phyloP scores from a whole-genome alignment of 192 early-diverging fungal genomes.

The Phlyctochytrium arcticum region DNA sequence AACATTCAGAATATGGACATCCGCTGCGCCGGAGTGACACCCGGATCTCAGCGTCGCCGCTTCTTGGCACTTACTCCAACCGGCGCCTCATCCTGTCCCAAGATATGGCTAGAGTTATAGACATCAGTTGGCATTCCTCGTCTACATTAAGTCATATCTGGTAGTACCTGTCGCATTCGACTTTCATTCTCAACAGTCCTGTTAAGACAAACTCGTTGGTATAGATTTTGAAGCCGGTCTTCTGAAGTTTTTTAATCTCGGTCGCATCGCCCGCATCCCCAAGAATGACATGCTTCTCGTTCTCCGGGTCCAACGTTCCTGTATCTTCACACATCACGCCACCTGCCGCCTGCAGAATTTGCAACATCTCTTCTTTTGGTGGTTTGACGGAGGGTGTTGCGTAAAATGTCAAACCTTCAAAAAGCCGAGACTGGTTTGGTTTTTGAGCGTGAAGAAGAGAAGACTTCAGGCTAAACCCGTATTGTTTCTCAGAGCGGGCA shows the following conservation, averaged over 20 bases:
- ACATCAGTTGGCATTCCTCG: no score
- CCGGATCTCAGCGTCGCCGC: no score
- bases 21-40: no score
- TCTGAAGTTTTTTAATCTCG: conserved; percentile 14
- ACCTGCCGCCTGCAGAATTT: conserved; percentile 43
- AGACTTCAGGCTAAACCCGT: conserved; percentile 28
- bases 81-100: no score
- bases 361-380: conserved; percentile 27
- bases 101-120: no score
- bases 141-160: no score
- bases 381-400: conserved; percentile 36
- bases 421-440: not conserved
- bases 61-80: no score
- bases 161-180: conserved; percentile 34
- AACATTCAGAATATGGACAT: no score
- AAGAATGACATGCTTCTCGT: conserved; percentile 21
- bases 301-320: not conserved
- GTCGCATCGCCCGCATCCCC: conserved; percentile 27
- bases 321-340: conserved; percentile 28
- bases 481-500: conserved; percentile 34
- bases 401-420: conserved; percentile 30
- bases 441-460: conserved; percentile 14
- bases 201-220: conserved; percentile 44
- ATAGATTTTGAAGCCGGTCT: conserved; percentile 29
- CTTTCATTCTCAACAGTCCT: conserved; percentile 38